These are phyloP conservation scores for Podila clonocystis DNA, from an alignment of 192 early-diverging fungal species.

Conservation along the genomic window DNA sequence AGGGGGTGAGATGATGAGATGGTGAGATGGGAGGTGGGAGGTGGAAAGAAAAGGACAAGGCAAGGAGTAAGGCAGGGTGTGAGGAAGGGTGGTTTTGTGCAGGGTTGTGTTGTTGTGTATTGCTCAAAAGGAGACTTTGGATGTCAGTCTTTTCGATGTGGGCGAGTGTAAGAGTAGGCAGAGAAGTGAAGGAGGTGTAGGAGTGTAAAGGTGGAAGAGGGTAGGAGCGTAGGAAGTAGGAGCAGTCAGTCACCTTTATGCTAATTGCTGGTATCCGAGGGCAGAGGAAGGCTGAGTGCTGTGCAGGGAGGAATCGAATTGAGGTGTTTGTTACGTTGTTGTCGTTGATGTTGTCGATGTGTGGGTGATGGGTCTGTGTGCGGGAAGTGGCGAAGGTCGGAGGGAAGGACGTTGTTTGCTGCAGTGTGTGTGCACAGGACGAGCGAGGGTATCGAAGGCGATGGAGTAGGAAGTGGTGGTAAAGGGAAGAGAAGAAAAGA, in stretches of 20 bases:
- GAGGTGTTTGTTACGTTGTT: too few relatives aligned
- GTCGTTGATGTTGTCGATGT: not conserved
- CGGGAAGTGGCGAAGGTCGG: not conserved
- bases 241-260: too few relatives aligned
- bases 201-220: not conserved
- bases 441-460: not conserved
- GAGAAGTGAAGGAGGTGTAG: not conserved
- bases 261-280: too few relatives aligned
- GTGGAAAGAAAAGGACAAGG: not conserved
- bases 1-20: too few relatives aligned
- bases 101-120: constrained; percentile 3
- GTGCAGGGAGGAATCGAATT: too few relatives aligned
- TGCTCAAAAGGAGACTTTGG: not conserved
- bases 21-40: not conserved
- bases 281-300: too few relatives aligned
- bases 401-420: not conserved
- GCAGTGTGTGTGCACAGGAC: not conserved
- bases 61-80: not conserved
- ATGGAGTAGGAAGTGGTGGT: not conserved
- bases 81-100: not conserved
- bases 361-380: not conserved
- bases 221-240: too few relatives aligned
- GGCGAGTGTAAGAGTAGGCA: not conserved
- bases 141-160: too few relatives aligned
- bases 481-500: not conserved